Conservation (phyloP, 768 basidiomycete genomes). For the Steccherinum ochraceum region DNA sequence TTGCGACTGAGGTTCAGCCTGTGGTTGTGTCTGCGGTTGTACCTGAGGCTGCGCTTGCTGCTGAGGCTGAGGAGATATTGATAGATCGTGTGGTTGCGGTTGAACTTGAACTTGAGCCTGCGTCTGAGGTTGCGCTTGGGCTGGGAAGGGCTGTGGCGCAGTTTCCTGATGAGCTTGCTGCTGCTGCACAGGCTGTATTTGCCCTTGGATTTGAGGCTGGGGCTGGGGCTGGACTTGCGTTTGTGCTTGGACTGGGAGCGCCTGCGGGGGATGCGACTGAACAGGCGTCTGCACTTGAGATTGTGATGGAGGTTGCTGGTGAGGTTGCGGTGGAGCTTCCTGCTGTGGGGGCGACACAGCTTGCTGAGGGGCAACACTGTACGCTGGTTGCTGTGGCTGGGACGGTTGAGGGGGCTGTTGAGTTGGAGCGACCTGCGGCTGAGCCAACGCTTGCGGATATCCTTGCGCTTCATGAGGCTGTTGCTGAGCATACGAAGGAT, state of each 20-base stretch:
- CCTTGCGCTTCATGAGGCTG: not conserved
- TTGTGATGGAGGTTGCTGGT: not conserved
- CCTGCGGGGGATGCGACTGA: constrained; percentile 1
- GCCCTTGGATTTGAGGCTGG: constrained; percentile 11
- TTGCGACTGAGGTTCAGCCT: constrained; percentile 29
- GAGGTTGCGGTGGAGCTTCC: constrained; percentile 6
- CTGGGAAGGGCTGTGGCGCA: constrained; percentile 18
- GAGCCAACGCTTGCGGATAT: not conserved
- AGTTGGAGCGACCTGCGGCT: not conserved
- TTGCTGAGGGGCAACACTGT: not conserved
- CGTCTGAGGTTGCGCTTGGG: constrained; percentile 24
- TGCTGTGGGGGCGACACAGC: not conserved
- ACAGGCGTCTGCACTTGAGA: not conserved
- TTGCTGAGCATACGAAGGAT: not conserved
- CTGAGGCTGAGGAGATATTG: constrained; percentile 7
- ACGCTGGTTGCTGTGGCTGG: not conserved
- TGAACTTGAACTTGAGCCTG: constrained; percentile 28
- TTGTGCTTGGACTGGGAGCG: constrained; percentile 7
- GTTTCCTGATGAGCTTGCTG: constrained; percentile 24
- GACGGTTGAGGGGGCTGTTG: not conserved
- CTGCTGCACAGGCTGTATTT: constrained; percentile 12
- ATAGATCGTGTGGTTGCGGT: not conserved
- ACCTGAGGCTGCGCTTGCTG: constrained; percentile 20
- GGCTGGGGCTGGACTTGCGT: constrained; percentile 14
- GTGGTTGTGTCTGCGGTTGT: constrained; percentile 25